phyloP scores from a whole-genome alignment of 2,329 filamentous ascomycete species.

The Arthrobotrys entomopaga region DNA sequence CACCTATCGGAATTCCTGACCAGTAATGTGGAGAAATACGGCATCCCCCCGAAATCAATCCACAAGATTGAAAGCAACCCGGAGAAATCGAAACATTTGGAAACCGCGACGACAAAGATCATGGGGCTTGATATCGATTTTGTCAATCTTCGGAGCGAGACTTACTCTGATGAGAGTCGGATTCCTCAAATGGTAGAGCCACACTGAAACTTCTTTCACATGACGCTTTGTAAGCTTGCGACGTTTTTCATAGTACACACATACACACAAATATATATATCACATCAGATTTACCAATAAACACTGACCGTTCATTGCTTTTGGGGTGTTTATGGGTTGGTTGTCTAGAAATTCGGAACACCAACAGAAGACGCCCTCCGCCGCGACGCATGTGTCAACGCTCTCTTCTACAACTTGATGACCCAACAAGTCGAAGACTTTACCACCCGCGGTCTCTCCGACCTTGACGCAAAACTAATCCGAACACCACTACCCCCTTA shows the following conservation, averaged over 20 bases:
- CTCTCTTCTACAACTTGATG: constrained; percentile 93
- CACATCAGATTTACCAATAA: no score
- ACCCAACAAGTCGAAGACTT: constrained; percentile 84
- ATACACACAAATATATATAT: no score
- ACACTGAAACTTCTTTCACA: neutral
- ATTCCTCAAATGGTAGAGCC: constrained; percentile 78
- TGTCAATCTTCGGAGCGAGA: constrained; percentile 92
- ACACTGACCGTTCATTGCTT: no score
- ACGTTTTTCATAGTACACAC: neutral
- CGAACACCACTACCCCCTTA: constrained; percentile 86
- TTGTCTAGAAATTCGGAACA: constrained; percentile 76
- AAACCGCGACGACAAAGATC: constrained; percentile 86
- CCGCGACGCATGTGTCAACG: constrained; percentile 92
- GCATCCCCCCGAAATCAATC: constrained; percentile 71
- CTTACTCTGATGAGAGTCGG: constrained; percentile 85
- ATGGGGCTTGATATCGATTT: constrained; percentile 91
- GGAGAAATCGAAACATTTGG: constrained; percentile 95
- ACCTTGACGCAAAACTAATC: constrained; percentile 78
- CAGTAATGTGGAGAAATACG: constrained; percentile 72
- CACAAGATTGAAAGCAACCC: constrained; percentile 93
- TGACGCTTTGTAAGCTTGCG: neutral
- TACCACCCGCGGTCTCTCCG: constrained; percentile 76
- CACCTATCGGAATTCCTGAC: constrained; percentile 76
- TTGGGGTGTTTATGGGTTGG: no score
- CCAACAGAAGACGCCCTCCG: constrained; percentile 88